Evolutionary conservation across 305 asterid species (phyloP), one percentile per base, ranked within the genome.

Genomic region (Lippia alba): DNA sequence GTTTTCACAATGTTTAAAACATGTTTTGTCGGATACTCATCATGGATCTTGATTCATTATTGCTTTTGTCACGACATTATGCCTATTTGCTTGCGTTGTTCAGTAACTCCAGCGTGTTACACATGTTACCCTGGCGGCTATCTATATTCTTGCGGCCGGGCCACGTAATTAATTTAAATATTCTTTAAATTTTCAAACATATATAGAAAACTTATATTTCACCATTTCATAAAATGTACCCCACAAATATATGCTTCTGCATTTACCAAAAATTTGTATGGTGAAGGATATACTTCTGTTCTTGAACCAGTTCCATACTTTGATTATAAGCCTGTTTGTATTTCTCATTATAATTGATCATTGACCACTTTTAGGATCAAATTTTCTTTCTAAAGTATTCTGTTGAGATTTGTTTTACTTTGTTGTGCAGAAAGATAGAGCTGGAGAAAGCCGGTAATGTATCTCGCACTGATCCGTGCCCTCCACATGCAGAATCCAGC

Each of bases 381-480:
- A 46, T 54, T 16, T 40, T 40, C 16, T n/a, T 41, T 36, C 24
- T 20, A 10, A 15, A 30, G 20, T 11, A 33, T 30, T 12, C 55
- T 3, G 9, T 24, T 67, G 44, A 70, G 10, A 11, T 71, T 45
- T 15, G 17, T 30, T 36, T 51, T 30, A 19, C 69, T 68, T 45
- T 61, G 3, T 33, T 12, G 0, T 55, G 76, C 79, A 78, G 82
- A 60, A 60, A 70, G 64, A 1, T 17, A 1, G 67, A 65, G 30
- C 30, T 24, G 40, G 75, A 75, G 39, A 36, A 33, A 24, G 32
- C 48, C 32, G 18, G 34, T 17, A 44, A 53, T 40, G 61, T 65
- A 33, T 8, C 24, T 68, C 12, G 3, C 16, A 12, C 3, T 0
- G 50, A 50, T 32, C 24, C 71, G 24, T 14, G 39, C 18, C 12